Conservation (phyloP, 108 stramenopile species). For the Bacterosira constricta region DNA sequence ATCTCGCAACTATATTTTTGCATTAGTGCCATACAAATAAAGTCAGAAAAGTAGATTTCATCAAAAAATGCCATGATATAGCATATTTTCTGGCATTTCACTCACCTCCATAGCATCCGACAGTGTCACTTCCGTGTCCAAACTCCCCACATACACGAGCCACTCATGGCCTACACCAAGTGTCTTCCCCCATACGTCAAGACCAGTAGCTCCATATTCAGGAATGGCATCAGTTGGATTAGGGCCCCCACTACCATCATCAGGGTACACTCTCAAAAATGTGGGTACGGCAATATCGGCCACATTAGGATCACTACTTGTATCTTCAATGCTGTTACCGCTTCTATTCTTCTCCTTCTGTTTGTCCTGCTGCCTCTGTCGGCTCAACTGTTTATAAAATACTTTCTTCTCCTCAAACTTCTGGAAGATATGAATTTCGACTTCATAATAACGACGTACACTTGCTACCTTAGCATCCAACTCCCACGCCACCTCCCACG, state of each 20-base stretch:
- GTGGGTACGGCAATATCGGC: conserved; percentile 36
- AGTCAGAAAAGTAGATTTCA: neutral
- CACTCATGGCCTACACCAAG: conserved; percentile 50
- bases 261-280: conserved; percentile 32
- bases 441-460: conserved; percentile 64
- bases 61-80: neutral
- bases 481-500: too few relatives aligned
- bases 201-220: conserved; percentile 12
- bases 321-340: neutral
- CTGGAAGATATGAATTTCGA: conserved; percentile 69
- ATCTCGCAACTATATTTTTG: conserved; percentile 14
- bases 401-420: conserved; percentile 50
- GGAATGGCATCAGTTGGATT: conserved; percentile 16
- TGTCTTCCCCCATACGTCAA: conserved; percentile 35
- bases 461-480: conserved; percentile 32
- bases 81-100: neutral
- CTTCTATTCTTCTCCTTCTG: conserved; percentile 12
- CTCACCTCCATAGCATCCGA: conserved; percentile 53
- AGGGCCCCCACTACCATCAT: conserved; percentile 35
- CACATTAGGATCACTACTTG: neutral
- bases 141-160: conserved; percentile 56
- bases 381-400: neutral
- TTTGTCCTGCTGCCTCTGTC: conserved; percentile 4
- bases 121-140: conserved; percentile 44
- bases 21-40: too few relatives aligned